phyloP scores from a whole-genome alignment of 2,329 filamentous ascomycete species.

The Verticillium zaregamsianum region DNA sequence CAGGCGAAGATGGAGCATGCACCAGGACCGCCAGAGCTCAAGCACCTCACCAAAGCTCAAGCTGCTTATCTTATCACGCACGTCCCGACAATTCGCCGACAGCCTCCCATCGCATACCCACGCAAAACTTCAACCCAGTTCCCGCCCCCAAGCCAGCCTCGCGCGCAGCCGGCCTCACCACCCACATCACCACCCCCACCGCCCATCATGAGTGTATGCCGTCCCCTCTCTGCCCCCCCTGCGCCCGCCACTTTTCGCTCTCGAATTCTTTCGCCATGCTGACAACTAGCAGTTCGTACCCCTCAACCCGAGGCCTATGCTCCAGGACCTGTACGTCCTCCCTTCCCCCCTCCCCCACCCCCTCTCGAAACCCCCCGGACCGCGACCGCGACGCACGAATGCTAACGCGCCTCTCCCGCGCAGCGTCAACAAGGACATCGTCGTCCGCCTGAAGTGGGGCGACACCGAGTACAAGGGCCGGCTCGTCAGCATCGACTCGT shows the following conservation, averaged over 20 bases:
- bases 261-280: not conserved
- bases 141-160: not conserved
- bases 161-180: not conserved
- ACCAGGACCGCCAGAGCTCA: not conserved
- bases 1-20: too few species aligned
- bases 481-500: conserved; percentile 90
- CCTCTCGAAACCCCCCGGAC: not conserved
- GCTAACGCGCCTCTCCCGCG: not conserved
- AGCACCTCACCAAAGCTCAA: not conserved
- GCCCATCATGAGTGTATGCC: conserved; percentile 30
- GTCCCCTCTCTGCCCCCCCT: not conserved
- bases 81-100: not conserved
- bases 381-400: not conserved
- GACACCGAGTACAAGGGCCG: conserved; percentile 95
- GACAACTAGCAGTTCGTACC: conserved; percentile 66
- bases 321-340: conserved; percentile 76
- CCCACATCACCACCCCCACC: conserved; percentile 4
- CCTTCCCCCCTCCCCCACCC: conserved; percentile 2
- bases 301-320: conserved; percentile 93
- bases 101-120: not conserved
- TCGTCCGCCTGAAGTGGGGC: conserved; percentile 95
- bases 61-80: not conserved
- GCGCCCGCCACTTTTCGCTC: not conserved
- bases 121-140: not conserved
- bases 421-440: conserved; percentile 84